phyloP scores from a whole-genome alignment of 1,284 basidiomycete genomes.

The Marasmius sp. region DNA sequence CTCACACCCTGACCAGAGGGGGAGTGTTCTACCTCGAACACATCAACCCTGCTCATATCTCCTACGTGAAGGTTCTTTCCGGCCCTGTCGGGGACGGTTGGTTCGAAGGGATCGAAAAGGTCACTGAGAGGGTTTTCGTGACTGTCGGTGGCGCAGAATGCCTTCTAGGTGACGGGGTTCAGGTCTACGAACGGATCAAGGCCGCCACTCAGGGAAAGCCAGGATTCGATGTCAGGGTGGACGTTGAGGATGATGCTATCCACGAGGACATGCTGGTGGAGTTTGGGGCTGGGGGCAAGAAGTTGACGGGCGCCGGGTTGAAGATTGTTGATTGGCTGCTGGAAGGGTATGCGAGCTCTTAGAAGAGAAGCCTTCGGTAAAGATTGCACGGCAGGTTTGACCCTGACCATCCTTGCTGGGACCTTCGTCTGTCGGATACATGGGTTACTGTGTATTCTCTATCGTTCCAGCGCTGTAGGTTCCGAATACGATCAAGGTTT shows the following conservation, averaged over 20 bases:
- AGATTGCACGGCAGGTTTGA: too few relatives aligned
- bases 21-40: slow-evolving; percentile 13
- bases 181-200: slow-evolving; percentile 8
- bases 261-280: slow-evolving; percentile 32
- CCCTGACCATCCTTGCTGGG: too few relatives aligned
- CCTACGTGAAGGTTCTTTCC: slow-evolving; percentile 3
- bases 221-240: slow-evolving; percentile 15
- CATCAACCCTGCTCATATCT: background rate
- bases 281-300: slow-evolving; percentile 17
- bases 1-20: background rate
- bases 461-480: too few relatives aligned
- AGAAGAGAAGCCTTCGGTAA: too few relatives aligned
- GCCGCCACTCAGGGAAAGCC: slow-evolving; percentile 7
- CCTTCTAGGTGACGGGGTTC: slow-evolving; percentile 15
- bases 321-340: slow-evolving; percentile 27
- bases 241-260: slow-evolving; percentile 30
- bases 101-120: slow-evolving; percentile 7
- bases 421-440: too few relatives aligned
- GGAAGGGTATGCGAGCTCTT: slow-evolving; percentile 3
- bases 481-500: too few relatives aligned
- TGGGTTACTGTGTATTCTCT: too few relatives aligned
- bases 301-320: slow-evolving; percentile 19
- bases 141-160: slow-evolving; percentile 11
- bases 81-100: slow-evolving; percentile 1
- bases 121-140: slow-evolving; percentile 6